Evolutionary conservation across 2,329 filamentous ascomycete genomes (phyloP).

Genomic region (Lecanicillium sp.): DNA sequence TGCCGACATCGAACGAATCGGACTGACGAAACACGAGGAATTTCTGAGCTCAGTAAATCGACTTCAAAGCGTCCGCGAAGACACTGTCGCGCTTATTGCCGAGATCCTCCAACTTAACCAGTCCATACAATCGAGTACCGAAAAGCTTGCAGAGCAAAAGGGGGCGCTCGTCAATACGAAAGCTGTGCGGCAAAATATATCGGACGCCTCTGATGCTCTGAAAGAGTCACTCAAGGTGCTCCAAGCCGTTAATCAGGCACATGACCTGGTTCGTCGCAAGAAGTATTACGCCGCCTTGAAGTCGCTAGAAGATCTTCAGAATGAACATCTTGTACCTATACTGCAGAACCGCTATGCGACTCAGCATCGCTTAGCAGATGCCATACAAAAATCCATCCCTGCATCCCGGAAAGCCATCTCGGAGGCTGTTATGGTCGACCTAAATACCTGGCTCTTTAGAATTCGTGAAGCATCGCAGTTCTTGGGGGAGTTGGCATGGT

Average conservation of each 20-base stretch:
- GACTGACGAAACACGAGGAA: constrained; percentile 92
- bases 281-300: constrained; percentile 93
- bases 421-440: constrained; percentile 91
- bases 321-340: constrained; percentile 73
- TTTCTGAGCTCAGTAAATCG: constrained; percentile 92
- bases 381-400: constrained; percentile 94
- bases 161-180: constrained; percentile 88
- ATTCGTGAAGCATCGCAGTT: constrained; percentile 96
- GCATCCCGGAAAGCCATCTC: constrained; percentile 88
- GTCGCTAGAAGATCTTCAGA: constrained; percentile 90
- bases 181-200: constrained; percentile 88
- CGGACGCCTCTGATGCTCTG: constrained; percentile 81
- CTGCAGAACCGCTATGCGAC: constrained; percentile 79
- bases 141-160: constrained; percentile 91
- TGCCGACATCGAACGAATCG: constrained; percentile 86
- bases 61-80: constrained; percentile 84
- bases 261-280: constrained; percentile 85
- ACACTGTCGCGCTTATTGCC: constrained; percentile 77
- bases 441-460: constrained; percentile 93
- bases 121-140: constrained; percentile 89
- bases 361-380: constrained; percentile 87
- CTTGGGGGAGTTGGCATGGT: constrained; percentile 91
- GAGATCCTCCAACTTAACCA: constrained; percentile 91
- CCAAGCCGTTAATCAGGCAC: constrained; percentile 86
- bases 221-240: constrained; percentile 89